phyloP scores from a whole-genome alignment of 768 basidiomycete genomes.

The Chalciporus sphaerocephalus region DNA sequence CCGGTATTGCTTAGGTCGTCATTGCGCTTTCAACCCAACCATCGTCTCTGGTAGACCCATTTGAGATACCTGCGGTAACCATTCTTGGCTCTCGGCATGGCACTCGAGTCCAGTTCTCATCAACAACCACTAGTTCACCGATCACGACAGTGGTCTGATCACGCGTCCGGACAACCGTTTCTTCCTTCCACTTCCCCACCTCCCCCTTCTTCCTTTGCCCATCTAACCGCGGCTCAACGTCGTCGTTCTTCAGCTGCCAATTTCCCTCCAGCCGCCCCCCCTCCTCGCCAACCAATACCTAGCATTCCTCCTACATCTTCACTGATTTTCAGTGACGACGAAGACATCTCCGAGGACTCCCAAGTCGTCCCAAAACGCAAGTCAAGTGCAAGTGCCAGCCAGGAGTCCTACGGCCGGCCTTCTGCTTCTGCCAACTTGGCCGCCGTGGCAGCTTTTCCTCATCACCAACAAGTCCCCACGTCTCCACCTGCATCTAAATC shows the following conservation, averaged over 20 bases:
- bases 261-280: conserved; percentile 63
- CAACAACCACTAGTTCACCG: conserved; percentile 28
- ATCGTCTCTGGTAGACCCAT: too few species aligned
- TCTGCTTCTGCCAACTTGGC: conserved; percentile 47
- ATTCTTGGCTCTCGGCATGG: conserved; percentile 21
- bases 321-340: conserved; percentile 15
- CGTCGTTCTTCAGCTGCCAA: conserved; percentile 68
- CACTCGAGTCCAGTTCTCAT: conserved; percentile 27
- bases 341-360: conserved; percentile 27
- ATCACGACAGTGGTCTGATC: conserved; percentile 35
- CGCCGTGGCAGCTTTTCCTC: conserved; percentile 60
- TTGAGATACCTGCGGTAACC: background rate
- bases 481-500: conserved; percentile 22
- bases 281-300: conserved; percentile 72
- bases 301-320: conserved; percentile 45
- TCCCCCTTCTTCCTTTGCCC: conserved; percentile 29
- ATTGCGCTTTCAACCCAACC: background rate
- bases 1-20: background rate
- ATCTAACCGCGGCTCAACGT: conserved; percentile 37
- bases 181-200: conserved; percentile 32
- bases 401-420: conserved; percentile 30
- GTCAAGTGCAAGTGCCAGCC: conserved; percentile 35
- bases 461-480: conserved; percentile 37
- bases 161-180: conserved; percentile 13
- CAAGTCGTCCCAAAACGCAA: conserved; percentile 31